Conservation (phyloP, 345 rosid species). For the Fremontodendron californicum region DNA sequence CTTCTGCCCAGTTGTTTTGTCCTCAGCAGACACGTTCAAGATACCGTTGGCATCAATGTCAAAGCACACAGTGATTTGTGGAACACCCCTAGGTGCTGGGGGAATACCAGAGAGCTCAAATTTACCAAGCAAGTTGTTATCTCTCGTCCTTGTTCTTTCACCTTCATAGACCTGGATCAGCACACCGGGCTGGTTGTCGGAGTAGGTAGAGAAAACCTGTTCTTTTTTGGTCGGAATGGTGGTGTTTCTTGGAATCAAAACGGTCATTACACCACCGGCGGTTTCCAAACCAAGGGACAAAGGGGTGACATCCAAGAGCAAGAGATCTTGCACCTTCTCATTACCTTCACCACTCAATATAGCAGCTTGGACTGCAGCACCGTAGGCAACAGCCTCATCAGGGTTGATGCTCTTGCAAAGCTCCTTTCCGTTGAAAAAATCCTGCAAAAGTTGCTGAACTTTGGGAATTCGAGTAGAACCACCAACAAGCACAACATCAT, state of each 20-base stretch:
- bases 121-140: constrained; percentile 76
- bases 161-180: constrained; percentile 79
- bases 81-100: constrained; percentile 79
- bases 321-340: constrained; percentile 83
- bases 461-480: constrained; percentile 82
- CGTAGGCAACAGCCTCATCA: constrained; percentile 80
- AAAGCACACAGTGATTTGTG: constrained; percentile 73
- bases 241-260: constrained; percentile 70
- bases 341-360: constrained; percentile 76
- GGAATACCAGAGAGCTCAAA: constrained; percentile 79
- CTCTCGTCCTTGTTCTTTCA: constrained; percentile 72
- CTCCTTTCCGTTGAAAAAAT: constrained; percentile 78
- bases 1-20: constrained; percentile 76
- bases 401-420: constrained; percentile 83
- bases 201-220: constrained; percentile 70
- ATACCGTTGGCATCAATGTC: constrained; percentile 80
- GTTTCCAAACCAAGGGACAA: constrained; percentile 75
- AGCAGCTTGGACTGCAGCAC: constrained; percentile 87
- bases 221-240: constrained; percentile 75
- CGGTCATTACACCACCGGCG: constrained; percentile 80
- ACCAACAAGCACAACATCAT: constrained; percentile 73
- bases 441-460: constrained; percentile 70
- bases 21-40: constrained; percentile 79
- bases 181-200: constrained; percentile 79
- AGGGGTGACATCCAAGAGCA: constrained; percentile 69